Evolutionary conservation across 1,139 yeast genomes (phyloP).

Genomic region (Hyphopichia fennica): DNA sequence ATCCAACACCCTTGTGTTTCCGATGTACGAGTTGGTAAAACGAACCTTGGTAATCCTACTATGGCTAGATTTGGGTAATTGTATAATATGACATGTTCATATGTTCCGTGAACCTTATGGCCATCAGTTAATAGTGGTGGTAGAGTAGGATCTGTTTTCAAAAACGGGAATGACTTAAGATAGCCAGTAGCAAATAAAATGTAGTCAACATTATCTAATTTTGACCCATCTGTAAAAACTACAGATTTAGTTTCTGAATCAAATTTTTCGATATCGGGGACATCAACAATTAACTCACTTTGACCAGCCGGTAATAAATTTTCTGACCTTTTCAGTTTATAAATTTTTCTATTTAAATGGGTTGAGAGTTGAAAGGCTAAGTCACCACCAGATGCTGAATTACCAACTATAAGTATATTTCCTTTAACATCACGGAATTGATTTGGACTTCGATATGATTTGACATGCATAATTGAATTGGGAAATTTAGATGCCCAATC

Average conservation of each 20-base stretch:
- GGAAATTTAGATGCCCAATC: constrained; percentile 46
- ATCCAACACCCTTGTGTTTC: constrained; percentile 61
- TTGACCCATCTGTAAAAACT: constrained; percentile 37
- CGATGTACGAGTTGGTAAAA: constrained; percentile 59
- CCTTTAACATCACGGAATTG: constrained; percentile 25
- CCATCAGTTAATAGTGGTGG: constrained; percentile 45
- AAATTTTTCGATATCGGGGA: constrained; percentile 37
- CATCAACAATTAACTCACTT: constrained; percentile 32
- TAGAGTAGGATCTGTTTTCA: constrained; percentile 23
- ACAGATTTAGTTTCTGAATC: constrained; percentile 28
- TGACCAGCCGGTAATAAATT: constrained; percentile 40
- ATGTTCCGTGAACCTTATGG: constrained; percentile 46
- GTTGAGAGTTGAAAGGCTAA: constrained; percentile 52
- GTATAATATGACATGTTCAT: constrained; percentile 52
- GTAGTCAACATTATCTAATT: constrained; percentile 39
- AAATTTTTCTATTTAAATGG: constrained; percentile 34
- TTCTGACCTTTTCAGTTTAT: constrained; percentile 46
- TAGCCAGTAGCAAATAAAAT: constrained; percentile 71
- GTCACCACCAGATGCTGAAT: constrained; percentile 64
- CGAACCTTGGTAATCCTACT: constrained; percentile 50
- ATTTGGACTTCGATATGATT: constrained; percentile 14
- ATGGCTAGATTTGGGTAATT: constrained; percentile 59
- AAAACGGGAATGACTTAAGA: constrained; percentile 47
- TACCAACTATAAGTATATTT: constrained; percentile 56
- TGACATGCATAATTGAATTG: constrained; percentile 51